A percentile compares a stretch with the other conserved stretches of the same genome.
These are phyloP conservation scores for Vigna mungo DNA, from an alignment of 306 rosid species.

Conservation along the genomic window DNA sequence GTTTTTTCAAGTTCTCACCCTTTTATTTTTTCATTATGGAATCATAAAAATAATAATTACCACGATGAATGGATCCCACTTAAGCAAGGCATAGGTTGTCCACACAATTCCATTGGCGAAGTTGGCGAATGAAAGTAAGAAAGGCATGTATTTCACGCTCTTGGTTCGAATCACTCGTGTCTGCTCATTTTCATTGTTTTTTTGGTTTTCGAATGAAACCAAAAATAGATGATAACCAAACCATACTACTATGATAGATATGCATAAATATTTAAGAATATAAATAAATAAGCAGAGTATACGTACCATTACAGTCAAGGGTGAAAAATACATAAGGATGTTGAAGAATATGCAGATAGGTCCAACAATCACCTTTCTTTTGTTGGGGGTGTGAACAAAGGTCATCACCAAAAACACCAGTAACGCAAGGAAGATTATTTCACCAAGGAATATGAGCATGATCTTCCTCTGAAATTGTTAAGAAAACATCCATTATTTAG, in stretches of 20 bases:
- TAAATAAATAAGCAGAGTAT: no score
- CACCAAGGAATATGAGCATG: conserved; percentile 42
- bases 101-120: conserved; percentile 65
- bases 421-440: conserved; percentile 44
- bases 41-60: conserved; percentile 47
- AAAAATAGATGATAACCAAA: no score
- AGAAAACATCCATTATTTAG: neutral
- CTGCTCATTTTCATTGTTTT: conserved; percentile 42
- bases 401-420: conserved; percentile 47
- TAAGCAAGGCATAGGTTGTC: conserved; percentile 65
- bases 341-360: conserved; percentile 66
- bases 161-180: conserved; percentile 63
- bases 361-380: conserved; percentile 57
- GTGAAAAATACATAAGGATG: conserved; percentile 77
- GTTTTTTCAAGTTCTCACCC: no score
- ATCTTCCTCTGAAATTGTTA: conserved; percentile 61
- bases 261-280: no score
- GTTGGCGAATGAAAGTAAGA: conserved; percentile 68
- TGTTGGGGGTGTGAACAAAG: conserved; percentile 36
- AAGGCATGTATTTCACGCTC: conserved; percentile 96
- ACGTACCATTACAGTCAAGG: conserved; percentile 92
- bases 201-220: no score
- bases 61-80: conserved; percentile 66
- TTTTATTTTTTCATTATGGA: no score
- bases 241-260: no score